These are phyloP conservation scores for Aaosphaeria arxii DNA, from an alignment of 2,329 filamentous ascomycete genomes.

Conservation along the genomic window DNA sequence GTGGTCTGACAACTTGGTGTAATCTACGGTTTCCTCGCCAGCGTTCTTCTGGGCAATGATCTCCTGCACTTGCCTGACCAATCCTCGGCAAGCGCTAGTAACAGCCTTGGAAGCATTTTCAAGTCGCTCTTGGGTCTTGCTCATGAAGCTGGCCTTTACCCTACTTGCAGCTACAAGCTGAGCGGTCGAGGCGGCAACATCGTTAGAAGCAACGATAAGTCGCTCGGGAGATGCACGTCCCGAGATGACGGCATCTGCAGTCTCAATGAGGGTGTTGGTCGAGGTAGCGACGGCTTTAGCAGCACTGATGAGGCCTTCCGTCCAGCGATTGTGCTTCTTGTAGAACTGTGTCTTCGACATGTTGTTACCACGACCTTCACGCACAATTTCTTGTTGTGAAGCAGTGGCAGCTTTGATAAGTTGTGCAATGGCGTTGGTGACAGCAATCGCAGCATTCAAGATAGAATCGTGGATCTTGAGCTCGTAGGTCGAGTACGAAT, in stretches of 20 bases:
- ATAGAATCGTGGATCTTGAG: slow-evolving; percentile 95
- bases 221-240: slow-evolving; percentile 93
- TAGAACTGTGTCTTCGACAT: slow-evolving; percentile 92
- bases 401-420: slow-evolving; percentile 92
- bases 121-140: slow-evolving; percentile 87
- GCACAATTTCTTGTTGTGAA: slow-evolving; percentile 94
- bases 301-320: slow-evolving; percentile 92
- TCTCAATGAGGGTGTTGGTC: slow-evolving; percentile 96
- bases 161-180: slow-evolving; percentile 93
- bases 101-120: slow-evolving; percentile 93
- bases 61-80: slow-evolving; percentile 90
- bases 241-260: slow-evolving; percentile 90
- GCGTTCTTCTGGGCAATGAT: slow-evolving; percentile 86
- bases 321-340: slow-evolving; percentile 99
- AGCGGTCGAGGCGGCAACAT: slow-evolving; percentile 92
- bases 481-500: slow-evolving; percentile 94
- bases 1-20: slow-evolving; percentile 80
- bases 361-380: slow-evolving; percentile 81
- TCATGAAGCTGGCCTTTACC: slow-evolving; percentile 98
- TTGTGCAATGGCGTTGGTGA: slow-evolving; percentile 89
- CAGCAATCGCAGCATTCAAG: slow-evolving; percentile 84
- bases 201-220: slow-evolving; percentile 95
- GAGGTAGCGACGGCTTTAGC: slow-evolving; percentile 93
- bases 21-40: slow-evolving; percentile 83
- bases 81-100: slow-evolving; percentile 76